These are phyloP conservation scores for Phytopythium litorale DNA, from an alignment of 352 stramenopile genomes.

Conservation along the genomic window DNA sequence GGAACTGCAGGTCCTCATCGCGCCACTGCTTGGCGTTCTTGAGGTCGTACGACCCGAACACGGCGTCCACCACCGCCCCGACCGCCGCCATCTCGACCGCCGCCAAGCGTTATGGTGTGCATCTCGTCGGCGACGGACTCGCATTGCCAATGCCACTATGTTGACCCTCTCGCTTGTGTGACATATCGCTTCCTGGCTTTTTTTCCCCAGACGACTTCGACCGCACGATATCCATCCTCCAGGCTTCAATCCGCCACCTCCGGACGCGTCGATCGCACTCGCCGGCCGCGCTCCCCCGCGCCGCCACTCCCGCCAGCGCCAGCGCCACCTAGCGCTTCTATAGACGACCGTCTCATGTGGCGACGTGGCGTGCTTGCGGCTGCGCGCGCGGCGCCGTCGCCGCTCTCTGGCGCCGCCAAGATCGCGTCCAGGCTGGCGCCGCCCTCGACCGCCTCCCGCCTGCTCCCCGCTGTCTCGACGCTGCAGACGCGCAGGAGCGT, in stretches of 20 bases:
- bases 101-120: no score
- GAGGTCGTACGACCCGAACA: constrained; percentile 83
- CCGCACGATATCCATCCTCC: not conserved
- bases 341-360: not conserved
- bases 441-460: not conserved
- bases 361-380: not conserved
- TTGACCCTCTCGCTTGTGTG: no score
- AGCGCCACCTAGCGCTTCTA: not conserved
- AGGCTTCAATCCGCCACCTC: not conserved
- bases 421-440: not conserved
- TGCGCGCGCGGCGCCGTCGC: not conserved
- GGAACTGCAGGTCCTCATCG: constrained; percentile 69
- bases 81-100: constrained; percentile 45
- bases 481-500: not conserved
- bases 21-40: constrained; percentile 86
- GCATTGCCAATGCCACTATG: no score
- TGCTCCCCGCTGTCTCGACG: not conserved
- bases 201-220: not conserved
- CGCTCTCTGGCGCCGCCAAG: not conserved
- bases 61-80: constrained; percentile 60
- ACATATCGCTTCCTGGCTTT: not conserved
- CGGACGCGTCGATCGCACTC: no score
- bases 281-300: no score
- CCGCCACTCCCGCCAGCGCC: not conserved
- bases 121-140: no score